phyloP scores from a whole-genome alignment of 2,329 filamentous ascomycete species.

The Drechslera avenae region DNA sequence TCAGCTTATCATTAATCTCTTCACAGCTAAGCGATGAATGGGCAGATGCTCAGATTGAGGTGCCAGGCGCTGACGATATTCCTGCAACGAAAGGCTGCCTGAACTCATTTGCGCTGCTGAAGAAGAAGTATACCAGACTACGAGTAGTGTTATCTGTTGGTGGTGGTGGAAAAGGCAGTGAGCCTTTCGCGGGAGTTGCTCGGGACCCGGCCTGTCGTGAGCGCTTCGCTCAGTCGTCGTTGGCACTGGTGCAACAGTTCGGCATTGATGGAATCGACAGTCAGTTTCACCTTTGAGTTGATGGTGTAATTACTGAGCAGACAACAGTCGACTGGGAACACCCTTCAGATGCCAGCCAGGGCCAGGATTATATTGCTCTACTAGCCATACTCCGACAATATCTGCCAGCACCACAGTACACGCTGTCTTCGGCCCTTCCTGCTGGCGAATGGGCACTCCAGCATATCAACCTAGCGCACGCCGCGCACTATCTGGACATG shows the following conservation, averaged over 20 bases:
- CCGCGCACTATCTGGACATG: slow-evolving; percentile 71
- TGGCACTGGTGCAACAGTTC: slow-evolving; percentile 70
- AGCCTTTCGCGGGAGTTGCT: slow-evolving; percentile 71
- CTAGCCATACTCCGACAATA: slow-evolving; percentile 69
- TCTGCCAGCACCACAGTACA: slow-evolving; percentile 70
- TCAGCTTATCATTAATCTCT: slow-evolving; percentile 20
- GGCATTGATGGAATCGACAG: slow-evolving; percentile 78
- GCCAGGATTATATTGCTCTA: slow-evolving; percentile 71
- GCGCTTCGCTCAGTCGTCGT: slow-evolving; percentile 72
- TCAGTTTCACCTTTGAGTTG: slow-evolving; percentile 39
- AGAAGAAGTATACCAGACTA: slow-evolving; percentile 71
- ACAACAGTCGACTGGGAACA: slow-evolving; percentile 80
- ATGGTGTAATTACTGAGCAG: slow-evolving; percentile 15
- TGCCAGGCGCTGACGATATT: slow-evolving; percentile 62
- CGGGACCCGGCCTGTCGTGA: slow-evolving; percentile 64
- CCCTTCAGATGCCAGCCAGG: slow-evolving; percentile 68
- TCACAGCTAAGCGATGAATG: slow-evolving; percentile 76
- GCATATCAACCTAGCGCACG: slow-evolving; percentile 68
- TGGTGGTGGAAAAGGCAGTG: slow-evolving; percentile 69
- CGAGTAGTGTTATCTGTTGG: slow-evolving; percentile 80
- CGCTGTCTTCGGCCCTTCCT: slow-evolving; percentile 74
- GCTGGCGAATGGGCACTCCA: slow-evolving; percentile 69
- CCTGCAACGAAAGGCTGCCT: slow-evolving; percentile 59
- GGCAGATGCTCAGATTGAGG: slow-evolving; percentile 73
- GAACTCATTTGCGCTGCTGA: slow-evolving; percentile 74